Evolutionary conservation across 106 monocot species (phyloP), one percentile per base, ranked within the genome.

Genomic region (Vanilla planifolia): DNA sequence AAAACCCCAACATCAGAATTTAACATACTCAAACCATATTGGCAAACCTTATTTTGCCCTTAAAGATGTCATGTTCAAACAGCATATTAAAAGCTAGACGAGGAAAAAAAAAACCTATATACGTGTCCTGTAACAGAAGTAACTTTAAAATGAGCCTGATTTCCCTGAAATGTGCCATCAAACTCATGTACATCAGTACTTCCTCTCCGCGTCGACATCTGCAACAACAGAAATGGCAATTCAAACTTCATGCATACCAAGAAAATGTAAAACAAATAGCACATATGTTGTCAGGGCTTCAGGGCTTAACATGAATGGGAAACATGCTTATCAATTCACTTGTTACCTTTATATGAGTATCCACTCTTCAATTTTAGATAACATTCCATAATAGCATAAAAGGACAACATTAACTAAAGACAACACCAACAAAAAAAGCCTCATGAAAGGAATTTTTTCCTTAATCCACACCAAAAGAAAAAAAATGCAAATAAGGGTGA

Each of bases 51-150:
- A 29, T 24, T 27, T 21, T 34, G 15, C 14, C 10, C 19, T 17
- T 20, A 51, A 64, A 61, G 43, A 47, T 25, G n/a, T 15, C 28
- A 40, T 63, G 24, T 21, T 47, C 17, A 59, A 25, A 47, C 1
- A 20, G 2, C 9, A 51, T 25, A 20, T 41, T 21, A 39, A 48
- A 8, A 51, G n/a, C 11, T 34, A 19, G 40, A 53, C 1, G n/a
- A 53, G 10, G 37, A 37, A n/a, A 3, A 28, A 1, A 25, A 22
- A n/a, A 42, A 94, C 93, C 93, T 94, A 65, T 89, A 94, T 43
- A 94, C 85, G 75, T 94, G 93, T 45, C 93, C 93, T 51, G 85
- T 89, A 48, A 94, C 89, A 60, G 93, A 89, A 60, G 93, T 94
- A 52, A 94, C 93, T 89, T 72, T 89, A 56, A 71, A 94, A 40